Evolutionary conservation across 75 land plant genomes (phyloP), one percentile per base, ranked within the genome.

Genomic region (Pinus taeda): DNA sequence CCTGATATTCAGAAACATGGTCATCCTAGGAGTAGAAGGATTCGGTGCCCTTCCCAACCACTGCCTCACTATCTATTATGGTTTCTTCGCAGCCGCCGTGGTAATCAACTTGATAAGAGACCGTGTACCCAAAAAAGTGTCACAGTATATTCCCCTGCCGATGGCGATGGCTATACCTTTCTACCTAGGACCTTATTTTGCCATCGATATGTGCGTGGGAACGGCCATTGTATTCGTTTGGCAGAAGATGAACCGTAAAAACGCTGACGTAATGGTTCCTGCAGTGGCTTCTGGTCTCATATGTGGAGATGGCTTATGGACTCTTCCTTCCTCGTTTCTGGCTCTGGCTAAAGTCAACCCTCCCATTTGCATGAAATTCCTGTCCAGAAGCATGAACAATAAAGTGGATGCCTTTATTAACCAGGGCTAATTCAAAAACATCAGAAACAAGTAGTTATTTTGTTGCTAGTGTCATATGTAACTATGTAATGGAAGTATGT

Each of bases 101-200:
- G 61, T 64, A 12, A 62, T 88, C 60, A 81, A 81, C 71, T 4
- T 77, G 6, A 22, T 82, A 15, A 75, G 80, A 17, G 87, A 85
- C 60, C n/a, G 33, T 15, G 59, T 75, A 49, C 36, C 55, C 6
- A 76, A 71, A 21, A 59, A 57, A 58, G 39, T 74, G 9, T 17
- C 78, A 8, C 21, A 70, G 71, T 88, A 39, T 57, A 57, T 89
- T 14, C 91, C 91, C 53, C 80, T 79, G 20, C 82, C 90, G 6
- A 89, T 89, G 91, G 91, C 85, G 8, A 84, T 89, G 91, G 91
- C 91, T 58, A 82, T 89, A 37, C 91, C 91, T 3, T 89, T 89
- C 78, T 89, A 89, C 79, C 75, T 88, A 20, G 91, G 91, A 0
- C 79, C 74, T 33, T 89, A 88, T 79, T 89, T 89, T 69, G 78